Conservation (phyloP, 192 early-diverging fungal species). For the Mortierella alpina region DNA sequence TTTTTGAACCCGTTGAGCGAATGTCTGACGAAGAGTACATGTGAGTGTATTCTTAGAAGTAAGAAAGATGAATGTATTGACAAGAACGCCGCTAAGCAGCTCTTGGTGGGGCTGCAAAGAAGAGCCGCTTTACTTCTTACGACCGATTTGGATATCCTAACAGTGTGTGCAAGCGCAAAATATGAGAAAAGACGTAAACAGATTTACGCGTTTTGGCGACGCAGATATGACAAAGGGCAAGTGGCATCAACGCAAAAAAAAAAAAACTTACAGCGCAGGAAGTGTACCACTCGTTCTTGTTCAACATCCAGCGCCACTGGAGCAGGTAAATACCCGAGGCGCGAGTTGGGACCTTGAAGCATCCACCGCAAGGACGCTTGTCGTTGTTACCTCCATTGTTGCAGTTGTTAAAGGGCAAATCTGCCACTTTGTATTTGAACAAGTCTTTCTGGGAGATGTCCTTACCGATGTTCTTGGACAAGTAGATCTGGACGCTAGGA, state of each 20-base stretch:
- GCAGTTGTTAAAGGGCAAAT: slow-evolving; percentile 39
- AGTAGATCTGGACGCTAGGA: slow-evolving; percentile 28
- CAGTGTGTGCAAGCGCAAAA: too few species aligned
- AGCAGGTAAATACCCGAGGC: slow-evolving; percentile 27
- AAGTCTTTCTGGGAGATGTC: slow-evolving; percentile 21
- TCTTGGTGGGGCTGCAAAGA: too few species aligned
- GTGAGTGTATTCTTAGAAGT: too few species aligned
- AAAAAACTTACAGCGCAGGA: slow-evolving; percentile 27
- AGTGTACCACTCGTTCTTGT: slow-evolving; percentile 42
- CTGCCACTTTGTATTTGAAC: slow-evolving; percentile 24
- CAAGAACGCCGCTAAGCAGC: too few species aligned
- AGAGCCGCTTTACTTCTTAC: too few species aligned
- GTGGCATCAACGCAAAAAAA: too few species aligned
- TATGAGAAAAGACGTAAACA: not conserved
- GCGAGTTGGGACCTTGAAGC: slow-evolving; percentile 45
- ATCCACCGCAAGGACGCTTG: slow-evolving; percentile 34
- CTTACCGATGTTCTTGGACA: slow-evolving; percentile 16
- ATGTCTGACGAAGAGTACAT: too few species aligned
- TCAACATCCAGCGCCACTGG: slow-evolving; percentile 52
- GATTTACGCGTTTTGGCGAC: not conserved
- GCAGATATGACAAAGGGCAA: not conserved
- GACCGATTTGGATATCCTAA: too few species aligned
- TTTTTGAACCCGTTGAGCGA: too few species aligned
- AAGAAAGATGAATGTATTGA: too few species aligned
- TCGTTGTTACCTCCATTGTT: slow-evolving; percentile 14